Base-by-base conservation (phyloP, 345 rosid genomes). In the Zanthoxylum bungeanum region DNA sequence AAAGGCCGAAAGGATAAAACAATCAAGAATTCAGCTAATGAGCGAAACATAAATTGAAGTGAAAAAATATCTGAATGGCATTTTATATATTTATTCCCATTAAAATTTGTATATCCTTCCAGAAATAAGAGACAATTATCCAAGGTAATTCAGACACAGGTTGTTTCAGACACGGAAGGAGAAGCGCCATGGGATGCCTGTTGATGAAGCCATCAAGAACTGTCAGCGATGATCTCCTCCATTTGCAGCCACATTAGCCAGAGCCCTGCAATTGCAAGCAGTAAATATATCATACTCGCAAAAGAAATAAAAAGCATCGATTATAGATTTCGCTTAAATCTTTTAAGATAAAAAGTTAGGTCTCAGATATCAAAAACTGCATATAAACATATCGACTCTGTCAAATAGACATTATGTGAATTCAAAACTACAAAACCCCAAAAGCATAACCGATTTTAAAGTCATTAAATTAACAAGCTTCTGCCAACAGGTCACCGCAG, bases 221-320 rank as follows among this genome's bases (percentile, higher is more conserved):
- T 4, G 71, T 86, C 76, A 81, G 76, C 88, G 82, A 64, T 75
- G 79, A 73, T 83, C 82, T 71, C 80, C 77, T 63, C 83, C 83
- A n/a, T 83, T 84, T 37, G 66, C 70, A 59, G 80, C 66, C 66
- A 75, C 75, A 62, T 75, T 77, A 1, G 85, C 78, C 76, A 85
- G 46, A 70, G 85, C 86, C 91, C 93, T 88, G 83, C 81, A 83
- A 75, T 53, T 60, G 42, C 71, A 70, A 77, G 8, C 42, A 56
- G 25, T 46, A 10, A 21, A 66, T 65, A 37, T 19, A 46, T 22
- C 67, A 62, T 7, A 21, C 42, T n/a, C n/a, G n/a, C n/a, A n/a
- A n/a, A n/a, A n/a, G n/a, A n/a, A n/a, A n/a, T n/a, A n/a, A n/a
- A n/a, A n/a, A n/a, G n/a, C n/a, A n/a, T n/a, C n/a, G n/a, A n/a